Percentiles rank a stretch among this genome's conserved stretches.
Evolutionary conservation across 805 yeast species (phyloP).

Genomic region (Starmerella gropengiesseri): DNA sequence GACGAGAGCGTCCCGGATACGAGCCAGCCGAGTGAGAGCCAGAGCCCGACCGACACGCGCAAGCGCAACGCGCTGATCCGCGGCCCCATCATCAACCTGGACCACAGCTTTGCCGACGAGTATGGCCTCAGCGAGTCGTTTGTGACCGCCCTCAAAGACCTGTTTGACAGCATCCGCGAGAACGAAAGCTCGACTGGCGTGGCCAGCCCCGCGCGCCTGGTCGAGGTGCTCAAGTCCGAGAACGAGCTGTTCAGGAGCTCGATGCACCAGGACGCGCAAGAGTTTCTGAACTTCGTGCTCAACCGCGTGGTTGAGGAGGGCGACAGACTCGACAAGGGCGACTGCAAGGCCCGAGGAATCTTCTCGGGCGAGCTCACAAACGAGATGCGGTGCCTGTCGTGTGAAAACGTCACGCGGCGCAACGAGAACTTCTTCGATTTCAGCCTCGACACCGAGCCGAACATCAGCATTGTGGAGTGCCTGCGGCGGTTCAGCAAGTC

Average conservation of each 20-base stretch:
- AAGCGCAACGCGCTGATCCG: constrained; percentile 64
- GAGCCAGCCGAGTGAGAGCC: constrained; percentile 5
- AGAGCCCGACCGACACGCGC: constrained; percentile 45
- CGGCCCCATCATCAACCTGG: constrained; percentile 80
- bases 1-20: constrained; percentile 7
- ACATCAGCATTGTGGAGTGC: constrained; percentile 65
- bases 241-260: constrained; percentile 77
- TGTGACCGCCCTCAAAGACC: constrained; percentile 64
- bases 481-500: constrained; percentile 71
- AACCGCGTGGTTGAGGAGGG: constrained; percentile 53
- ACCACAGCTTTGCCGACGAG: constrained; percentile 46
- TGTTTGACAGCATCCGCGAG: constrained; percentile 75
- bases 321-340: constrained; percentile 23
- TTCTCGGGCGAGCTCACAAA: constrained; percentile 81
- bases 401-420: constrained; percentile 70
- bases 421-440: constrained; percentile 82
- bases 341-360: constrained; percentile 41
- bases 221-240: constrained; percentile 65
- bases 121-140: constrained; percentile 43
- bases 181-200: constrained; percentile 62
- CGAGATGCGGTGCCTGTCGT: constrained; percentile 79
- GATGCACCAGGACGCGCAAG: constrained; percentile 99
- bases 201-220: constrained; percentile 66
- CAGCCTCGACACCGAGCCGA: constrained; percentile 69
- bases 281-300: constrained; percentile 75